Evolutionary conservation across 768 basidiomycete genomes (phyloP), one percentile per base, ranked within the genome.

Genomic region (Rhizopogon rudus): DNA sequence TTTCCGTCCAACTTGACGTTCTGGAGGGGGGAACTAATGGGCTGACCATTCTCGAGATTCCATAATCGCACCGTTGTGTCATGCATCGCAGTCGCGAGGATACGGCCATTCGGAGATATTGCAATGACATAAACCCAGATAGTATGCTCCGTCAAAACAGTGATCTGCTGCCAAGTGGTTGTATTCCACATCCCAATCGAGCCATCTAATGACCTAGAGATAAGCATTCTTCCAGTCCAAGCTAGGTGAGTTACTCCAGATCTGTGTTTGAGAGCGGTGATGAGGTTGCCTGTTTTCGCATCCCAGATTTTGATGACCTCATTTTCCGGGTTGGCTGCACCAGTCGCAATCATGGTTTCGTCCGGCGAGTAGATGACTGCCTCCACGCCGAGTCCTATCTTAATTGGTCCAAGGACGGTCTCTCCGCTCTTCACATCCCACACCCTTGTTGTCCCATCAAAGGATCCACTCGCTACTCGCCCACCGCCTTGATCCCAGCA

Each of bases 31-130:
- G 8, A 28, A 28, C 55, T 46, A 3, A 58, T 49, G 10, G 42
- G 55, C 35, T 29, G 43, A 4, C 57, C 20, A 5, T 39, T 59
- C 7, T 1, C 49, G 33, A 52, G 22, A 33, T 57, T 40, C 57
- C 57, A 59, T 3, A 59, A 20, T 16, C 50, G 42, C 17, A 59
- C 28, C n/a, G 40, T 42, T 16, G 31, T 40, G 42, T 63, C 57
- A 5, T 28, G 12, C 10, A 55, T 60, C 5, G 56, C 56, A 42
- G 53, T 62, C 8, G 53, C 59, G 29, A 63, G 51, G 8, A 44
- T 16, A 16, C n/a, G 17, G 16, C 62, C 62, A 57, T 63, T 58
- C 9, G 56, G 62, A 12, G 65, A 60, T 50, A 65, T 59, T 0
- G 61, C 61, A 25, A 68, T 41, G 33, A 57, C 51, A 39, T 52